Percentiles rank a stretch among this genome's conserved stretches.
Conservation (phyloP, 2,329 filamentous ascomycete genomes). For the Colletotrichum chrysophilum region DNA sequence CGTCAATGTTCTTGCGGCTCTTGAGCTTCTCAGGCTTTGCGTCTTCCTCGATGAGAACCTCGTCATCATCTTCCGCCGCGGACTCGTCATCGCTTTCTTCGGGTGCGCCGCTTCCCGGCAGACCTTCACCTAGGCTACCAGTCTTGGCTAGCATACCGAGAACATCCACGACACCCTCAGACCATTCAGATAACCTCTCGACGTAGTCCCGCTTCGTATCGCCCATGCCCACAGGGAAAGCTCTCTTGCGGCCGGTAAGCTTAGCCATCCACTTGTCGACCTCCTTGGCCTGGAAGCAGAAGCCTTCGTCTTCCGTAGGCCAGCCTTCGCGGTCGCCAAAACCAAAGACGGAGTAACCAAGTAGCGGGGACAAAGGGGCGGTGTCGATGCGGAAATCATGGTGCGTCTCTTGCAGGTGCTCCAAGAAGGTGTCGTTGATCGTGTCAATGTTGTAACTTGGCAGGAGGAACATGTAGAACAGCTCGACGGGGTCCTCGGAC, state of each 20-base stretch:
- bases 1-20: constrained; percentile 60
- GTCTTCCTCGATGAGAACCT: constrained; percentile 52
- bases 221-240: constrained; percentile 87
- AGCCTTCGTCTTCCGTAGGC: constrained; percentile 89
- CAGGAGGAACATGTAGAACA: constrained; percentile 84
- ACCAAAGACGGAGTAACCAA: constrained; percentile 93
- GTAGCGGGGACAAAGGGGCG: constrained; percentile 74
- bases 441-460: constrained; percentile 97
- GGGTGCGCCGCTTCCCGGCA: constrained; percentile 81
- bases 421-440: constrained; percentile 84
- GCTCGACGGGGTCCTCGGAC: constrained; percentile 55
- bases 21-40: constrained; percentile 48
- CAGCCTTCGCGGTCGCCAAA: constrained; percentile 91
- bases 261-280: constrained; percentile 98
- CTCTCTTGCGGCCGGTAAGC: constrained; percentile 82
- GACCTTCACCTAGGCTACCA: constrained; percentile 66
- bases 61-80: constrained; percentile 61
- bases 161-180: constrained; percentile 73
- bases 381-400: constrained; percentile 97
- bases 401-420: constrained; percentile 89
- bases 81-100: constrained; percentile 85
- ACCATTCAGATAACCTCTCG: constrained; percentile 77
- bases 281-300: constrained; percentile 90
- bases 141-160: constrained; percentile 68
- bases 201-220: constrained; percentile 80